phyloP scores from a whole-genome alignment of 2,329 filamentous ascomycete genomes.

The Corinectria fuckeliana region DNA sequence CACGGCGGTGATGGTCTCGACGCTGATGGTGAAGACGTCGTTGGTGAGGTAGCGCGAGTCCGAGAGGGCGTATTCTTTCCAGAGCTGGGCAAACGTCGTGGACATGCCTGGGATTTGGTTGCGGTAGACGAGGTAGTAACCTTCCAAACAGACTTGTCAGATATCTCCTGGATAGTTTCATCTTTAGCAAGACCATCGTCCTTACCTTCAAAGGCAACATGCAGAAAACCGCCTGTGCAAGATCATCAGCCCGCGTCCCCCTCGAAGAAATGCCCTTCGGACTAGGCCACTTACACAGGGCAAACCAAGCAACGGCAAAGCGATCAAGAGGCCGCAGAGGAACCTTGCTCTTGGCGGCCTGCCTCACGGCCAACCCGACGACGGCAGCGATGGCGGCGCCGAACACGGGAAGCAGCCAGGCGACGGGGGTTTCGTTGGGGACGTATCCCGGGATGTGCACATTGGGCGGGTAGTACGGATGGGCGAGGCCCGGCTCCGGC shows the following conservation, averaged over 20 bases:
- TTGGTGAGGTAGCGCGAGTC: constrained; percentile 87
- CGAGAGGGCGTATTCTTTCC: constrained; percentile 90
- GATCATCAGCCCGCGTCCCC: no score
- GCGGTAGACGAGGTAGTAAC: constrained; percentile 80
- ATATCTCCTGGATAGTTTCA: background rate
- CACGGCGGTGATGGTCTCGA: constrained; percentile 84
- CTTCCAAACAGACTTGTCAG: constrained; percentile 46
- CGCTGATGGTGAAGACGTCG: constrained; percentile 84
- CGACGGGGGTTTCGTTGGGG: constrained; percentile 51
- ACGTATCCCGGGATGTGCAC: constrained; percentile 52
- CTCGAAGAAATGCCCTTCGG: background rate
- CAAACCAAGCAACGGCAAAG: constrained; percentile 59
- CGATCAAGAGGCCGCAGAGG: constrained; percentile 45
- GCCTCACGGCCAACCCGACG: constrained; percentile 41
- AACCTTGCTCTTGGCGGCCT: constrained; percentile 28
- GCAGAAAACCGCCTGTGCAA: constrained; percentile 67
- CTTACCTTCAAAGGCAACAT: constrained; percentile 81
- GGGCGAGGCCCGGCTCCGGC: constrained; percentile 28
- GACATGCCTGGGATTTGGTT: constrained; percentile 69
- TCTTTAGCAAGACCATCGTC: background rate
- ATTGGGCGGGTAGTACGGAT: constrained; percentile 59
- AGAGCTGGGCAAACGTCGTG: constrained; percentile 81
- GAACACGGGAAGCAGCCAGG: constrained; percentile 46
- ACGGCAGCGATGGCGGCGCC: constrained; percentile 46
- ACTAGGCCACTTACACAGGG: constrained; percentile 54